Evolutionary conservation across 768 basidiomycete species (phyloP).

Genomic region (Suillus alpinus): DNA sequence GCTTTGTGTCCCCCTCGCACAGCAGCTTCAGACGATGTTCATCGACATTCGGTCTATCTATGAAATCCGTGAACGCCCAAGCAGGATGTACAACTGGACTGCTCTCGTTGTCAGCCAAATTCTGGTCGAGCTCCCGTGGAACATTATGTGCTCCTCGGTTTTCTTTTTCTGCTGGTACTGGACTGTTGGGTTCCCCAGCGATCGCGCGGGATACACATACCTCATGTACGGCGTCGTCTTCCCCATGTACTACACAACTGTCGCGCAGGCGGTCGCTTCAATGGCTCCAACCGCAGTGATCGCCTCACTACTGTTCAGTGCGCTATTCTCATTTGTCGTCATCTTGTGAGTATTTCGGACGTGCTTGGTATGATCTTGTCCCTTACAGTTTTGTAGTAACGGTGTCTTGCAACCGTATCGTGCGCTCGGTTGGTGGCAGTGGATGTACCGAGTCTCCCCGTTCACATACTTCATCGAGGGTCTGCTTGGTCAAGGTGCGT

Average conservation of each 20-base stretch:
- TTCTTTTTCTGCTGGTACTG: conserved; percentile 71
- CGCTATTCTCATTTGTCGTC: conserved; percentile 60
- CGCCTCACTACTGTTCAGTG: conserved; percentile 54
- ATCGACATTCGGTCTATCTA: conserved; percentile 56
- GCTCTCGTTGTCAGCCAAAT: conserved; percentile 54
- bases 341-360: conserved; percentile 42
- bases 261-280: conserved; percentile 59
- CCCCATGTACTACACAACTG: conserved; percentile 60
- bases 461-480: conserved; percentile 57
- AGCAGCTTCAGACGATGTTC: conserved; percentile 64
- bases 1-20: conserved; percentile 48
- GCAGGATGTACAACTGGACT: conserved; percentile 65
- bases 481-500: conserved; percentile 44
- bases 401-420: conserved; percentile 67
- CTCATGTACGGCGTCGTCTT: conserved; percentile 53
- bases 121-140: conserved; percentile 59
- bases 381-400: conserved; percentile 32
- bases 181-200: conserved; percentile 58
- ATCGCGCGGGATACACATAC: conserved; percentile 58
- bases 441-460: conserved; percentile 62
- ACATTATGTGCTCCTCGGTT: conserved; percentile 52
- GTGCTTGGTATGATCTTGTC: not conserved
- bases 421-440: conserved; percentile 65
- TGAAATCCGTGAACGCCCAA: conserved; percentile 63
- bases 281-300: conserved; percentile 61